Evolutionary conservation across 179 eudicot genomes (phyloP), one percentile per base, ranked within the genome.

Genomic region (Drosera spatulata): DNA sequence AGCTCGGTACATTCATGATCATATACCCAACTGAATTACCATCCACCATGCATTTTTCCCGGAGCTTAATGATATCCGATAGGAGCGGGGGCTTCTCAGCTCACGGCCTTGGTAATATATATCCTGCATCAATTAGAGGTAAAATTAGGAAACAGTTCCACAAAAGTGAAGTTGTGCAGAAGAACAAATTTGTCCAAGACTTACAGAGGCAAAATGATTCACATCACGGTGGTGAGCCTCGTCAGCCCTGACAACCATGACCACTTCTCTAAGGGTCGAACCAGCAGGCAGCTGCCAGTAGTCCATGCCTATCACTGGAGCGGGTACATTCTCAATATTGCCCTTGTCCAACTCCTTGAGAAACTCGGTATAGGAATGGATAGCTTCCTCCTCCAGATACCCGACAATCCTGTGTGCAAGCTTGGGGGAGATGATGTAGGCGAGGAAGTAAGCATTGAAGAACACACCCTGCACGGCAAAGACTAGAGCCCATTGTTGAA

Each of bases 201-300:
- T 13, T 71, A 82, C 87, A 59, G 88, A 82, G 39, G 88, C 88
- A 75, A 70, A 82, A 71, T 82, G 88, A 63, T 82, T 82, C 58
- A 82, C 84, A 69, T 82, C 84, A 9, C 88, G 82, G 61, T 82
- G 88, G 43, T 82, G 88, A 67, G 88, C 88, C 75, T 82, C 88
- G 59, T 82, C 88, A 7, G 88, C 88, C 45, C 88, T 70, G 39
- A 82, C 71, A 3, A 77, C 88, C 74, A 69, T 66, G 39, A 82
- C 88, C 14, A 82, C 88, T 67, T 82, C 88, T 44, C 78, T 65
- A 2, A 83, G 76, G 3, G 88, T 83, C 3, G 88, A 57, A 42
- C 71, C 65, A n/a, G 66, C 13, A 0, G 83, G 76, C 71, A 83
- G 55, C 62, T 78, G 75, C 88, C 85, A 83, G 47, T 83, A 83